Evolutionary conservation across 345 rosid genomes (phyloP).

Genomic region (Corymbia maculata): DNA sequence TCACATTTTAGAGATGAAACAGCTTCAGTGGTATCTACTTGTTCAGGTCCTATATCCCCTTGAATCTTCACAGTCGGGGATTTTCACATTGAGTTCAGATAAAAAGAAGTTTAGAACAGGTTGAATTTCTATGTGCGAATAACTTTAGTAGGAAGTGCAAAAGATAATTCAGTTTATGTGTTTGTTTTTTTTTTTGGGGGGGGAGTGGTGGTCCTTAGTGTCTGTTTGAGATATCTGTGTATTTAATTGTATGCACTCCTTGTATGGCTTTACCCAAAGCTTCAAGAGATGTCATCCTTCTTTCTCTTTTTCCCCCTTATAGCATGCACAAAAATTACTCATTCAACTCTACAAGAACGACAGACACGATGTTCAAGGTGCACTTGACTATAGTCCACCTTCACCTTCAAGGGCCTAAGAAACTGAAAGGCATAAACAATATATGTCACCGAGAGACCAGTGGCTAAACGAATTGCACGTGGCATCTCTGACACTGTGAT

Average conservation of each 20-base stretch:
- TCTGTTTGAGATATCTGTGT: not conserved
- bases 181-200: not conserved
- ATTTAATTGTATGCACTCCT: not conserved
- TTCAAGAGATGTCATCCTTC: not conserved
- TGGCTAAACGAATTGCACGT: not conserved
- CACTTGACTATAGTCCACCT: not conserved
- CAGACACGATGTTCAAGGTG: not conserved
- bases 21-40: conserved; percentile 62
- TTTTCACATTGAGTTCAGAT: not conserved
- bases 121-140: not conserved
- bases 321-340: not conserved
- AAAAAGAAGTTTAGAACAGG: not conserved
- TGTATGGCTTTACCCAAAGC: not conserved
- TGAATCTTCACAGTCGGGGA: not conserved
- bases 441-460: not conserved
- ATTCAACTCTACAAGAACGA: not conserved
- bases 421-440: not conserved
- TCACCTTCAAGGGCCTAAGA: not conserved
- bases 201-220: not conserved
- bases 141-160: not conserved
- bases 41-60: conserved; percentile 75
- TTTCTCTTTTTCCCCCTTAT: not conserved
- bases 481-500: not conserved
- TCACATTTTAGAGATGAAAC: conserved; percentile 54
- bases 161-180: not conserved